A percentile compares a stretch with the other conserved stretches of the same genome.
phyloP scores from a whole-genome alignment of 1,284 basidiomycete species.

The Ceratobasidium sp. region DNA sequence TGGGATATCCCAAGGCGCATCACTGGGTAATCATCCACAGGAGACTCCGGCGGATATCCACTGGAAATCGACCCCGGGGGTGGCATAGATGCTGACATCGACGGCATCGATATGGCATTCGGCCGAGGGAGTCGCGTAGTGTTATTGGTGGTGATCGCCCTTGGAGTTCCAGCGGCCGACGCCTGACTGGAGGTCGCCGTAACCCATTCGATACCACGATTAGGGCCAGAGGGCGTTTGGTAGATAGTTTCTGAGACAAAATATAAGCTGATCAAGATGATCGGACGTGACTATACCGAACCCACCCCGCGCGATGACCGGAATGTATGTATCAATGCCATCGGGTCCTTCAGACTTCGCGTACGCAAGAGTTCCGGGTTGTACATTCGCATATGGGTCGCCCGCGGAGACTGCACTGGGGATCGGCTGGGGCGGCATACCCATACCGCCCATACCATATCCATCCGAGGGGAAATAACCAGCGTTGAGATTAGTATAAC shows the following conservation, averaged over 20 bases:
- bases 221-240: constrained; percentile 36
- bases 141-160: constrained; percentile 31
- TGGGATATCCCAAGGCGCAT: constrained; percentile 36
- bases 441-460: too few species aligned
- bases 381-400: constrained; percentile 40
- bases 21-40: constrained; percentile 38
- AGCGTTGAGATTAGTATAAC: constrained; percentile 16
- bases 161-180: constrained; percentile 42
- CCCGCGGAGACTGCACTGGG: constrained; percentile 27
- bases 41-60: constrained; percentile 30
- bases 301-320: constrained; percentile 41
- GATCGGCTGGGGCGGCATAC: too few species aligned
- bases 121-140: constrained; percentile 33
- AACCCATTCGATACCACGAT: constrained; percentile 43
- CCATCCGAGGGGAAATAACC: constrained; percentile 3
- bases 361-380: constrained; percentile 40
- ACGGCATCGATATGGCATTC: constrained; percentile 30
- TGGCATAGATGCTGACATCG: constrained; percentile 8
- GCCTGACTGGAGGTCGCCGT: constrained; percentile 43
- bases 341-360: constrained; percentile 44
- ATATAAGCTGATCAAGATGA: constrained; percentile 28
- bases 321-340: constrained; percentile 44
- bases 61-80: constrained; percentile 14
- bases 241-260: constrained; percentile 35
- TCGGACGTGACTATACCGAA: not conserved